Base-by-base conservation (phyloP, 306 rosid genomes). In the Senna tora region DNA sequence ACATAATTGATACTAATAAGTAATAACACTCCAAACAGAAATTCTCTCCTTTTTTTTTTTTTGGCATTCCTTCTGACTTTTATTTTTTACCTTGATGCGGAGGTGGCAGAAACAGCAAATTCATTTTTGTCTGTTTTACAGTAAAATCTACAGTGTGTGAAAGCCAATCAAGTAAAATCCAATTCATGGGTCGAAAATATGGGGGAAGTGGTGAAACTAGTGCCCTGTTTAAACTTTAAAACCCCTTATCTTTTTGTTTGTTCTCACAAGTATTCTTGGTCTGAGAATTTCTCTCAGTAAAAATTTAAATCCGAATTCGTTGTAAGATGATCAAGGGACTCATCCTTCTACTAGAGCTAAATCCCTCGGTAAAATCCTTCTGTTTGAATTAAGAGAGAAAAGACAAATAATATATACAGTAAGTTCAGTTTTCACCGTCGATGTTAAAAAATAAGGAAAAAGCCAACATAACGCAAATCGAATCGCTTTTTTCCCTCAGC, bases 391-490 rank as follows among this genome's bases (percentile, higher is more conserved):
- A 57, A 10, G 38, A 13, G 63, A 6, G 17, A 30, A 14, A 28
- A 25, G 0, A 13, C 5, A 13, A 21, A 58, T 14, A 30, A 32
- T 7, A 30, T 6, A 41, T 3, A 15, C 5, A 32, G 47, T n/a
- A 11, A 34, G 49, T 33, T 32, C 42, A 16, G 13, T 50, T 67
- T 32, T 51, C n/a, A 49, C 22, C 33, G 16, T 34, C 9, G 5
- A 4, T 13, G 60, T 49, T 11, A 12, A 42, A 25, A 34, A 17
- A 36, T 4, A 20, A 20, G 15, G 63, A 49, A 42, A 52, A 69
- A 69, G 34, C 34, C 73, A 67, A 51, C 61, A 33, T 13, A 68
- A 47, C 3, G 46, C 39, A 67, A 16, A 14, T 45, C 39, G n/a
- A n/a, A n/a, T 7, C 12, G n/a, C n/a, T n/a, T 5, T 32, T 66